Conservation (phyloP, 1,139 yeast species). For the Geotrichum candidum region DNA sequence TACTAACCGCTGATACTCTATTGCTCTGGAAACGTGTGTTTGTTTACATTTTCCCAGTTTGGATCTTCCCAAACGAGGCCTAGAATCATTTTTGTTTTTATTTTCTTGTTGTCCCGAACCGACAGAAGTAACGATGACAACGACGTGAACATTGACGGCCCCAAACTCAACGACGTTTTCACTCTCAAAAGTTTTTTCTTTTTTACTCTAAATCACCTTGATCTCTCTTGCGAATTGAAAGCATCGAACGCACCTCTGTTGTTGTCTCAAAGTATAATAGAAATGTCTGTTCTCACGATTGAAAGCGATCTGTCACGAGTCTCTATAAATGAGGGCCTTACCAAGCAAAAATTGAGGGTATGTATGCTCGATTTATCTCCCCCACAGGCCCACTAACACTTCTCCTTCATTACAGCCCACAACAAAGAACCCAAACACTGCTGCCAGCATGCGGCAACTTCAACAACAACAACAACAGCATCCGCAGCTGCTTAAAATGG, state of each 20-base stretch:
- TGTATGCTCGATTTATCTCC: background rate
- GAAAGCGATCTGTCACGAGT: conserved; percentile 26
- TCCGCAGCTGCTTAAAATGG: conserved; percentile 28
- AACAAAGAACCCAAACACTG: conserved; percentile 7
- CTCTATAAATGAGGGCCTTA: conserved; percentile 25
- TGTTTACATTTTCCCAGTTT: background rate
- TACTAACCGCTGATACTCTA: background rate
- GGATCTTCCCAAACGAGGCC: too few species aligned
- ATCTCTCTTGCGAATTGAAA: background rate
- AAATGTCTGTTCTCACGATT: conserved; percentile 22
- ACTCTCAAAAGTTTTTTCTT: too few species aligned
- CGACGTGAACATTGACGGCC: background rate
- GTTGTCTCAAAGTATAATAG: background rate
- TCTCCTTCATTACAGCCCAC: conserved; percentile 5
- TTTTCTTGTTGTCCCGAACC: background rate
- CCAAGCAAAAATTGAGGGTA: conserved; percentile 17
- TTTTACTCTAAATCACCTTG: too few species aligned
- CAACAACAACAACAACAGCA: conserved; percentile 17
- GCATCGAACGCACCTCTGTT: background rate
- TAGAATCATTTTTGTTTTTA: too few species aligned
- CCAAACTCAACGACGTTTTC: background rate
- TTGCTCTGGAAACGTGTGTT: background rate
- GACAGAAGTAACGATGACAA: background rate
- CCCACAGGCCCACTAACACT: background rate
- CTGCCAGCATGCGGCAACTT: conserved; percentile 7